These are phyloP conservation scores for Hypoxylon sp. DNA, from an alignment of 2,329 filamentous ascomycete genomes.

Conservation along the genomic window DNA sequence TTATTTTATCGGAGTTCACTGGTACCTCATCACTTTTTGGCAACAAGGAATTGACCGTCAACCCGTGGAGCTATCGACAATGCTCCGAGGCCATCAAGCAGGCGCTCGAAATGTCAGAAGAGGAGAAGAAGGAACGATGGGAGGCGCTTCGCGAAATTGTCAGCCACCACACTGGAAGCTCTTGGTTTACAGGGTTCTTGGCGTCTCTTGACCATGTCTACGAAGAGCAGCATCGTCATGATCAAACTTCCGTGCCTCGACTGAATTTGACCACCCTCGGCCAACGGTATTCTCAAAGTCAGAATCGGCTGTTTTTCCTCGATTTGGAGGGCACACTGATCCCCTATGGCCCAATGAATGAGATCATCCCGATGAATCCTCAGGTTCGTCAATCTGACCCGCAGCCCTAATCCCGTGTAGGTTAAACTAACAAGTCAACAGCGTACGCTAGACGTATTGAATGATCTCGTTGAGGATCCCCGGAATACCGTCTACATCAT, in stretches of 20 bases:
- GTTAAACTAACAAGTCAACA: conserved; percentile 54
- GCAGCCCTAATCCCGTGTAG: background rate
- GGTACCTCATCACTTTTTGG: conserved; percentile 89
- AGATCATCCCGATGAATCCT: conserved; percentile 87
- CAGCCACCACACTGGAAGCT: conserved; percentile 82
- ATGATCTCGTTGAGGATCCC: conserved; percentile 82
- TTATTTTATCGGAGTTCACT: conserved; percentile 96
- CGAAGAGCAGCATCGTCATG: conserved; percentile 85
- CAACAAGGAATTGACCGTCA: conserved; percentile 84
- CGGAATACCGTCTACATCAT: conserved; percentile 93
- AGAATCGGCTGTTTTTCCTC: conserved; percentile 84
- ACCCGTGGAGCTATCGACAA: conserved; percentile 94
- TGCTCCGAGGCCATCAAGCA: conserved; percentile 87
- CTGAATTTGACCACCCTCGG: conserved; percentile 76
- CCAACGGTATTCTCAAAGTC: conserved; percentile 73
- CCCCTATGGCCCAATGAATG: conserved; percentile 84
- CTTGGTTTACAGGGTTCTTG: conserved; percentile 86
- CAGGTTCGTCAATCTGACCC: conserved; percentile 57
- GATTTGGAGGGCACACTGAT: conserved; percentile 96
- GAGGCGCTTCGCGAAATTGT: conserved; percentile 78
- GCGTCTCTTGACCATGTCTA: conserved; percentile 79
- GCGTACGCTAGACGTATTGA: conserved; percentile 84
- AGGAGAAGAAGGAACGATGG: conserved; percentile 83
- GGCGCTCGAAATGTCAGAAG: conserved; percentile 82
- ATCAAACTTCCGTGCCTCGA: conserved; percentile 87